phyloP scores from a whole-genome alignment of 192 early-diverging fungal species.

The Backusella psychrophila region DNA sequence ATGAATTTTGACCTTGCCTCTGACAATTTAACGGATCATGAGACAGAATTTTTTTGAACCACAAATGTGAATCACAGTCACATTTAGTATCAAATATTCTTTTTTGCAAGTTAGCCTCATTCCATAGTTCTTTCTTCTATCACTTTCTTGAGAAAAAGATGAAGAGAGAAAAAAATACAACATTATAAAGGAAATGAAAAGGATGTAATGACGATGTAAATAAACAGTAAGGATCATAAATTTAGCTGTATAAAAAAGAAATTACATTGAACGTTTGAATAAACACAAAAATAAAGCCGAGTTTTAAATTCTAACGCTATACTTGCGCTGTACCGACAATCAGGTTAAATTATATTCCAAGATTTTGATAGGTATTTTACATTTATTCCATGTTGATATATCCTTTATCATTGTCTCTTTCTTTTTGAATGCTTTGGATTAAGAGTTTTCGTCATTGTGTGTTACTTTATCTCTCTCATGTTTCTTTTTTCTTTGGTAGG shows the following conservation, averaged over 20 bases:
- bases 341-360: background rate
- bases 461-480: too few species aligned
- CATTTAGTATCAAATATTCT: background rate
- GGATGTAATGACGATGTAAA: background rate
- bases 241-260: background rate
- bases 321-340: background rate
- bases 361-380: too few species aligned
- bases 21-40: constrained; percentile 2
- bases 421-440: too few species aligned
- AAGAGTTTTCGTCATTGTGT: too few species aligned
- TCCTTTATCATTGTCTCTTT: too few species aligned
- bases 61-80: background rate
- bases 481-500: too few species aligned
- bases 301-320: background rate
- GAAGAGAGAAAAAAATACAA: too few species aligned
- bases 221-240: background rate
- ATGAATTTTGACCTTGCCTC: background rate
- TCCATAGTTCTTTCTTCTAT: background rate
- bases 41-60: background rate
- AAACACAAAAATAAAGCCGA: background rate
- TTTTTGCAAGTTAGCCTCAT: background rate
- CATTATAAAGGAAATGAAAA: background rate
- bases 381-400: too few species aligned
- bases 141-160: background rate
- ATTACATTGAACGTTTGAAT: background rate